Conservation (phyloP, 208 protist genomes). For the Trypanosoma conorhini region DNA sequence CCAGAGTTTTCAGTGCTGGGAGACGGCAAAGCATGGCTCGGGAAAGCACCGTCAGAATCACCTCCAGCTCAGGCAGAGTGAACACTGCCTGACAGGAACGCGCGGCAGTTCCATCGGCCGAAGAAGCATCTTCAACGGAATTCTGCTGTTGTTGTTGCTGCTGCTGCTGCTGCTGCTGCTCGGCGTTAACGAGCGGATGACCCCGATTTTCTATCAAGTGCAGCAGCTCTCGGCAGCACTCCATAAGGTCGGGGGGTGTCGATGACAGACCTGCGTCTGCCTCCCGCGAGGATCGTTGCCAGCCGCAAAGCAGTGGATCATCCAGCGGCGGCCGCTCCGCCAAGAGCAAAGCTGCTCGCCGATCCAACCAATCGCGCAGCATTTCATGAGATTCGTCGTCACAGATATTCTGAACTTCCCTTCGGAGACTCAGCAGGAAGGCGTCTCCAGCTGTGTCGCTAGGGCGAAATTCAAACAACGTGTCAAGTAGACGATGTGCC, state of each 20-base stretch:
- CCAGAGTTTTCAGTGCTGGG: not conserved
- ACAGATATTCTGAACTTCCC: constrained; percentile 8
- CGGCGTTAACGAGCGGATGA: not conserved
- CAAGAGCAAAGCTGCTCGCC: not conserved
- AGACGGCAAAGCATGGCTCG: constrained; percentile 7
- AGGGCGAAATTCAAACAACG: constrained; percentile 4
- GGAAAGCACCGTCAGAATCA: constrained; percentile 18
- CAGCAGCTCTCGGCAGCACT: constrained; percentile 16
- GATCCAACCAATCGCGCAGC: constrained; percentile 9
- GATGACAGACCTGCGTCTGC: constrained; percentile 20
- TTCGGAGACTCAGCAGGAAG: constrained; percentile 1
- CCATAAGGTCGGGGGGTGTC: constrained; percentile 8
- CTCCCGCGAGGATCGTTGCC: constrained; percentile 4
- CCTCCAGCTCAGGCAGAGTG: constrained; percentile 8
- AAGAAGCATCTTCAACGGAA: not conserved
- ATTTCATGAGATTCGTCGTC: constrained; percentile 4
- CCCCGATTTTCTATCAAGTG: constrained; percentile 3
- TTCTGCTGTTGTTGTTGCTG: not conserved
- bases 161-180: not conserved
- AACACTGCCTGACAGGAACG: constrained; percentile 4
- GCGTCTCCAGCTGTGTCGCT: not conserved
- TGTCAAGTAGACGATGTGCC: constrained; percentile 2
- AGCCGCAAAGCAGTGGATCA: constrained; percentile 13
- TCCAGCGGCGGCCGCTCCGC: not conserved
- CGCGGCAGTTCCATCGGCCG: not conserved